Evolutionary conservation across 108 stramenopile species (phyloP).

Genomic region (Fistulifera solaris): DNA sequence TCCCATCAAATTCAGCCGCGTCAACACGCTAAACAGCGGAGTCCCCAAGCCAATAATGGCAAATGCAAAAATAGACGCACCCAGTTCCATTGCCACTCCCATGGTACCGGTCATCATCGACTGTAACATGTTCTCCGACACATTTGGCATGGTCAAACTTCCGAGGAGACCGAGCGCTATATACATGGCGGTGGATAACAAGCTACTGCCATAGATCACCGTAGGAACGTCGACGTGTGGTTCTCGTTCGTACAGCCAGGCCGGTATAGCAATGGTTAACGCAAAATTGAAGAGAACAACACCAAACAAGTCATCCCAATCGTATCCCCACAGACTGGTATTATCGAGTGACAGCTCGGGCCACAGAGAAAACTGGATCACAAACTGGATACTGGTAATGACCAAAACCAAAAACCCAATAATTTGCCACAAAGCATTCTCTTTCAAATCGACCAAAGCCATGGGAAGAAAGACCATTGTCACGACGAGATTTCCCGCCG

Average conservation of each 20-base stretch:
- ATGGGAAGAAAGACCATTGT: constrained; percentile 24
- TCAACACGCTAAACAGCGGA: constrained; percentile 37
- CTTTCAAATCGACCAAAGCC: constrained; percentile 28
- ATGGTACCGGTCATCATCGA: constrained; percentile 24
- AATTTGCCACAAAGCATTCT: constrained; percentile 34
- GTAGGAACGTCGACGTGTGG: constrained; percentile 13
- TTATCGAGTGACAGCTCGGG: neutral
- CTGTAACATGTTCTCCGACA: constrained; percentile 30
- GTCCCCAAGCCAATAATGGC: constrained; percentile 48
- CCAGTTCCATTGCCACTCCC: constrained; percentile 23
- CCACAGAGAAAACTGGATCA: constrained; percentile 15
- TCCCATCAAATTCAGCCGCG: constrained; percentile 24
- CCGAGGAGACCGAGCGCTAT: constrained; percentile 38
- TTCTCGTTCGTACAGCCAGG: constrained; percentile 54
- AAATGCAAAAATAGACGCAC: constrained; percentile 33
- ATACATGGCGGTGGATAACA: constrained; percentile 27
- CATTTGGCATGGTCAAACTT: constrained; percentile 29
- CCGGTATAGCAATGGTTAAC: constrained; percentile 35
- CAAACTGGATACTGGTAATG: constrained; percentile 21
- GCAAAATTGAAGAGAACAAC: constrained; percentile 50
- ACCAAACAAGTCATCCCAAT: constrained; percentile 29
- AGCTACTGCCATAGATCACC: constrained; percentile 23
- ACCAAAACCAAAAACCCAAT: constrained; percentile 29
- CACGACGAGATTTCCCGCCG: constrained; percentile 21
- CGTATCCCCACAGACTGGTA: constrained; percentile 19